A percentile compares a stretch with the other conserved stretches of the same genome.
phyloP scores from a whole-genome alignment of 768 basidiomycete genomes.

The Dentipellis sp. region DNA sequence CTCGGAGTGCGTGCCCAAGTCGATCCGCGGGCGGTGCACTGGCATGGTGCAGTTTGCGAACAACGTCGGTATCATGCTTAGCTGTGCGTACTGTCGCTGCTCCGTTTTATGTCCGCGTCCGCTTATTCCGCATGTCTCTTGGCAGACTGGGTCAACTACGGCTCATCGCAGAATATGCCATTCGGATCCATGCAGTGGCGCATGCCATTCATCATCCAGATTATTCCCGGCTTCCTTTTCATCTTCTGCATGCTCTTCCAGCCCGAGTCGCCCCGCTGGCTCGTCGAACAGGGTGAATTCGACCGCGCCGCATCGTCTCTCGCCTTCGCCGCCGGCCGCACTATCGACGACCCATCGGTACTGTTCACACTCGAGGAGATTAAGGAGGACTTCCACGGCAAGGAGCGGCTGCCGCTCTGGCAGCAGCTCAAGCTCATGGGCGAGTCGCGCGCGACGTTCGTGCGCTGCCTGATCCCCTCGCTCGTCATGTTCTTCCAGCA shows the following conservation, averaged over 20 bases:
- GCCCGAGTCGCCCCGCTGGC: slow-evolving; percentile 50
- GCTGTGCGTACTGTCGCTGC: slow-evolving; percentile 18
- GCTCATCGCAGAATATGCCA: slow-evolving; percentile 21
- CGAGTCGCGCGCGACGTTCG: slow-evolving; percentile 30
- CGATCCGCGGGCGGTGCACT: slow-evolving; percentile 42
- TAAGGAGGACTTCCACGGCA: slow-evolving; percentile 37
- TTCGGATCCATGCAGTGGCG: slow-evolving; percentile 41
- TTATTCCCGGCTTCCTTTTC: slow-evolving; percentile 44
- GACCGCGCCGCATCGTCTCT: slow-evolving; percentile 31
- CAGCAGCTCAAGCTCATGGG: slow-evolving; percentile 34
- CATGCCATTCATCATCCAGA: slow-evolving; percentile 40
- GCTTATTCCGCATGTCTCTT: neutral
- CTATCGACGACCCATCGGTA: slow-evolving; percentile 27
- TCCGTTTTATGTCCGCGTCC: neutral
- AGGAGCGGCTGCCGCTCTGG: slow-evolving; percentile 23
- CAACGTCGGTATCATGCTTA: slow-evolving; percentile 26
- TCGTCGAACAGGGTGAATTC: slow-evolving; percentile 36
- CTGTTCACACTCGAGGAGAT: slow-evolving; percentile 34
- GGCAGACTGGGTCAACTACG: neutral
- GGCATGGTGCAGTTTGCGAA: slow-evolving; percentile 29
- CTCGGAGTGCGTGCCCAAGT: slow-evolving; percentile 38
- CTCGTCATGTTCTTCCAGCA: slow-evolving; percentile 40
- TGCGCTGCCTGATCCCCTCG: slow-evolving; percentile 37
- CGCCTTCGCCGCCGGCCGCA: slow-evolving; percentile 25
- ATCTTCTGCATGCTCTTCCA: slow-evolving; percentile 34